Evolutionary conservation across 139 green algal genomes (phyloP).

Genomic region (Volvox africanus): DNA sequence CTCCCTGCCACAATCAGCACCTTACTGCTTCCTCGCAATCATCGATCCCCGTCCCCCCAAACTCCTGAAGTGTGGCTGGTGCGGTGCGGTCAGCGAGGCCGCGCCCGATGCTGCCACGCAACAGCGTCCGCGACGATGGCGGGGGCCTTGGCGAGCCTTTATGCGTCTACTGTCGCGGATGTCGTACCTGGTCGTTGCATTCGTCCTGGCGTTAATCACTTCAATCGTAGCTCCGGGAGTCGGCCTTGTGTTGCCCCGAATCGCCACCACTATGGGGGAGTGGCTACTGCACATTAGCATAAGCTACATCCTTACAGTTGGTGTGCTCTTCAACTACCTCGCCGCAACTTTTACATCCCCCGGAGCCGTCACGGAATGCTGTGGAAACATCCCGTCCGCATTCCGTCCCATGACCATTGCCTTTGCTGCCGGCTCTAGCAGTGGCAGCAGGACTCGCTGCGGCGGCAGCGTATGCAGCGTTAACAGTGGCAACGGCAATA

Average conservation of each 20-base stretch:
- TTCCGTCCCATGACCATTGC: background rate
- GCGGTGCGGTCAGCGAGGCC: conserved; percentile 41
- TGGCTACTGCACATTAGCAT: conserved; percentile 43
- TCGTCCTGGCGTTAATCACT: background rate
- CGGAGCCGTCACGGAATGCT: conserved; percentile 52
- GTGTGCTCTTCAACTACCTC: conserved; percentile 58
- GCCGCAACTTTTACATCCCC: conserved; percentile 42
- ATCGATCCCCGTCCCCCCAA: too few species aligned
- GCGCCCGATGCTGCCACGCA: background rate
- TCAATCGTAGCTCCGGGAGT: conserved; percentile 23
- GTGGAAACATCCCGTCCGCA: background rate
- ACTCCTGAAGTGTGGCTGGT: conserved; percentile 50
- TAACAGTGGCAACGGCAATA: background rate
- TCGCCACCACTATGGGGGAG: background rate
- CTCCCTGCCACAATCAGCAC: too few species aligned
- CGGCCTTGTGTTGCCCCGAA: conserved; percentile 26
- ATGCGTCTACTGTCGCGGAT: background rate
- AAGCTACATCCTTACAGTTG: conserved; percentile 16
- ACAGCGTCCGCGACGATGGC: background rate
- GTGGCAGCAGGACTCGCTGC: background rate
- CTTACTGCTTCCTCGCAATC: too few species aligned
- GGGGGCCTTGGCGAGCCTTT: background rate
- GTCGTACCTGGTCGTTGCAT: conserved; percentile 1
- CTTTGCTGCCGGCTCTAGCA: background rate
- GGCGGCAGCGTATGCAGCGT: background rate